These are phyloP conservation scores for Chalciporus pseudorubinellus DNA, from an alignment of 768 basidiomycete genomes.

Conservation along the genomic window DNA sequence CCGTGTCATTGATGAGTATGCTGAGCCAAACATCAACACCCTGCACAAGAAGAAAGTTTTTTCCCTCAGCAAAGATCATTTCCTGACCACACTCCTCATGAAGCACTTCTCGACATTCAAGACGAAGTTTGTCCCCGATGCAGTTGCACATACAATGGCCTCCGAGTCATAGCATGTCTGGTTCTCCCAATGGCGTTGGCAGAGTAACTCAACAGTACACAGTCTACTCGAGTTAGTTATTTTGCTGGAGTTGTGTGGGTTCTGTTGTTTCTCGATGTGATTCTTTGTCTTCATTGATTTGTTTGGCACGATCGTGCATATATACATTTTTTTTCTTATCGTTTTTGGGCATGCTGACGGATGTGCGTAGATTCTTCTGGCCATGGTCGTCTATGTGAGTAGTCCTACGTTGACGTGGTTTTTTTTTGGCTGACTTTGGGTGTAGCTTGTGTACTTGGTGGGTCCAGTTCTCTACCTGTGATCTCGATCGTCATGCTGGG, in stretches of 20 bases:
- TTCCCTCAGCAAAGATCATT: conserved; percentile 70
- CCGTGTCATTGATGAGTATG: conserved; percentile 67
- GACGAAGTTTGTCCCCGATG: conserved; percentile 67
- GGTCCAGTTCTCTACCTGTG: too few relatives aligned
- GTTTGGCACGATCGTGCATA: too few relatives aligned
- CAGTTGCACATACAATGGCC: conserved; percentile 59
- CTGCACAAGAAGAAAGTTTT: conserved; percentile 72
- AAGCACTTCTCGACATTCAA: conserved; percentile 70
- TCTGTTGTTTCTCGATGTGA: too few relatives aligned
- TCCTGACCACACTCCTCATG: conserved; percentile 63
- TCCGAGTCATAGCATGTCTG: conserved; percentile 61
- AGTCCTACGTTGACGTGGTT: too few relatives aligned
- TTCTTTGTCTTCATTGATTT: too few relatives aligned
- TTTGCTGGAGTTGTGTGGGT: conserved; percentile 57
- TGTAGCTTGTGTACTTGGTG: too few relatives aligned
- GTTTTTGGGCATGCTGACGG: too few relatives aligned
- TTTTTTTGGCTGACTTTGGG: too few relatives aligned
- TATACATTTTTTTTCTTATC: too few relatives aligned
- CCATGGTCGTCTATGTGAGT: too few relatives aligned
- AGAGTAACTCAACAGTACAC: conserved; percentile 74
- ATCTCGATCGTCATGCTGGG: too few relatives aligned
- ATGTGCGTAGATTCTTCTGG: too few relatives aligned
- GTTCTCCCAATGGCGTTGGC: conserved; percentile 66
- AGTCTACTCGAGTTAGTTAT: conserved; percentile 64
- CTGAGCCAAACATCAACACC: conserved; percentile 64